Evolutionary conservation across 257 asterid genomes (phyloP), one percentile per base, ranked within the genome.

Genomic region (Scutellaria galericulata): DNA sequence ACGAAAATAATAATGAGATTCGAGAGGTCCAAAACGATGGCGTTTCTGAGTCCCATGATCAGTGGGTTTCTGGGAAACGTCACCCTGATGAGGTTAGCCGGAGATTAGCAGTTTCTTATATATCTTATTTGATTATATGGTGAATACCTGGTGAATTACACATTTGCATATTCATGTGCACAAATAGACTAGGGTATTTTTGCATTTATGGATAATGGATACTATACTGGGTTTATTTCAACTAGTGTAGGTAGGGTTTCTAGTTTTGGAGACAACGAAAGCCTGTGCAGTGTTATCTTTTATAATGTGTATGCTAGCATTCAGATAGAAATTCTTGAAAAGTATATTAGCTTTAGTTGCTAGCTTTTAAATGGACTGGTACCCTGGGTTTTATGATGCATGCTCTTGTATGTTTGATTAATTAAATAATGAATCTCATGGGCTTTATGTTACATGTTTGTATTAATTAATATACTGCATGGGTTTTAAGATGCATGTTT

Each of bases 11-110:
- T 7, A 78, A 71, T 55, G 86, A 79, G 78, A 88, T 86, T 77
- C 78, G 68, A 13, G 88, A 76, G 83, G 91, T 78, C 48, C 81
- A 72, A 48, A 79, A 70, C 55, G 81, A 74, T 60, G 86, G 78
- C 24, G 83, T 64, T 68, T 51, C 70, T 8, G 86, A 79, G 50
- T 64, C 86, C 76, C 86, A 55, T 22, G 85, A 55, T 77, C 87
- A 78, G 22, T 83, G 90, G 91, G 79, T 85, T 74, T 90, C 96
- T 1, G 96, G 96, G 24, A 92, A 92, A 79, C 94, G 99, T 75
- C 88, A 92, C 37, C 75, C 83, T 7, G 84, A 88, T 57, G 98
- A 92, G 96, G 99, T 95, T 62, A 68, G 85, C 72, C 62, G 69
- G 20, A 57, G 1, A 53, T 41, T 37, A 7, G 53, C 41, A 59